Base-by-base conservation (phyloP, 139 green algal species). In the Chlamydomonas sphaeroides region DNA sequence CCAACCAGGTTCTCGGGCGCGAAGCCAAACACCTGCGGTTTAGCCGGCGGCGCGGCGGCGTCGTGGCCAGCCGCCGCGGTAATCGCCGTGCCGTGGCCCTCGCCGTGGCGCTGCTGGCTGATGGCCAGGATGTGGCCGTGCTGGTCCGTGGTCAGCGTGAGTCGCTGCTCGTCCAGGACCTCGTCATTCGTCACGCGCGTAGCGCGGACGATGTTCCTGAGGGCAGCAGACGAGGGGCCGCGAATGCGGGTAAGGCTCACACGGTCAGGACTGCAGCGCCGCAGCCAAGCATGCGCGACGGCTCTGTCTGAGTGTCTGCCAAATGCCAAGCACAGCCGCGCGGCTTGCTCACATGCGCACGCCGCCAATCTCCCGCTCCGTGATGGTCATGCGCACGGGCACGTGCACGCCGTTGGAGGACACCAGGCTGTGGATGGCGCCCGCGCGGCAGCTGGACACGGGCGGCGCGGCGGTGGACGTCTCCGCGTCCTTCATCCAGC, bases 401-500 rank as follows among this genome's bases (percentile, higher is more conserved):
- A 88, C 65, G 25, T 79, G 68, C 5, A 84, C 81, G 38, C 84
- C 69, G 57, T 91, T 91, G n/a, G 75, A 69, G 51, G 74, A 77
- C 51, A 87, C 61, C 56, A 88, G 63, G 41, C 62, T 70, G 53
- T 72, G 70, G 36, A 83, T 76, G 23, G 53, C 32, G 42, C 56
- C 65, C 3, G 63, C 83, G 28, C 84, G 73, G 79, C 87, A 91
- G 45, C 66, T 84, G 65, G 36, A 53, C 4, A 79, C 63, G 3
- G 79, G 49, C 39, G 72, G 61, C 36, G 57, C 81, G 49, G 59
- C 17, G 7, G 26, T 32, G n/a, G 36, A 26, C 25, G 26, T n/a
- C 25, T 72, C 75, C 21, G 75, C 75, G 10, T 82, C 87, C 83
- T 81, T 90, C n/a, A 90, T 80, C 74, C 75, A 91, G 66, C 79